Evolutionary conservation across 2,329 filamentous ascomycete species (phyloP).

Genomic region (Neospermospora avenae): DNA sequence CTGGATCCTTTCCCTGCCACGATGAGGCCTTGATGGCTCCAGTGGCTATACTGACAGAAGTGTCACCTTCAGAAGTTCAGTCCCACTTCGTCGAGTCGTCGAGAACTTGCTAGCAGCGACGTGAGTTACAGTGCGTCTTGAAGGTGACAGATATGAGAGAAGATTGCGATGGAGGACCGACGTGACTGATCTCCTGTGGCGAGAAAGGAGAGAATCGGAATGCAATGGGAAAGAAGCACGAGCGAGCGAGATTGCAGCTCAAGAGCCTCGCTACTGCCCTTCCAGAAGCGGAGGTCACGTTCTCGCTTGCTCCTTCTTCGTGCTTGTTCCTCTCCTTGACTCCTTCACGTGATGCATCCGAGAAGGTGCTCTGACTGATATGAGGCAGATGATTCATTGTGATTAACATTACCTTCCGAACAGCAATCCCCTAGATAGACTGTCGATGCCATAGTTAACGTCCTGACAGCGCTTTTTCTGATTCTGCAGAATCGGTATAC

Average conservation of each 20-base stretch:
- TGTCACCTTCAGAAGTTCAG: no score
- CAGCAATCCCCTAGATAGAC: background rate
- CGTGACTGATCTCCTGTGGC: no score
- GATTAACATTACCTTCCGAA: background rate
- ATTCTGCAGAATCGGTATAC: conserved; percentile 13
- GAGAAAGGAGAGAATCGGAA: background rate
- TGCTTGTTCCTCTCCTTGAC: background rate
- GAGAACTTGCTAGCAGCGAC: no score
- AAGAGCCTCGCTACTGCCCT: background rate
- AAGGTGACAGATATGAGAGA: no score
- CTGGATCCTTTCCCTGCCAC: background rate
- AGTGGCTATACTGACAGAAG: no score
- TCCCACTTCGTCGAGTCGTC: no score
- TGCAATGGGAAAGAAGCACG: background rate
- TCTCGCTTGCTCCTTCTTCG: background rate
- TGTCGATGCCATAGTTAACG: conserved; percentile 2
- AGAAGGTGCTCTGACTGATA: no score
- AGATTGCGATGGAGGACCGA: no score
- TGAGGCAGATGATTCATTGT: no score
- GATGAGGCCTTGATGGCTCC: no score
- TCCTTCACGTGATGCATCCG: no score
- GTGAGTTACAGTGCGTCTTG: no score
- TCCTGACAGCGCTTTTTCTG: conserved; percentile 5
- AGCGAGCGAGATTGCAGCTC: background rate
- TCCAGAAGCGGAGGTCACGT: background rate